phyloP scores from a whole-genome alignment of 1,139 yeast genomes.

The Dujonia santamariae region DNA sequence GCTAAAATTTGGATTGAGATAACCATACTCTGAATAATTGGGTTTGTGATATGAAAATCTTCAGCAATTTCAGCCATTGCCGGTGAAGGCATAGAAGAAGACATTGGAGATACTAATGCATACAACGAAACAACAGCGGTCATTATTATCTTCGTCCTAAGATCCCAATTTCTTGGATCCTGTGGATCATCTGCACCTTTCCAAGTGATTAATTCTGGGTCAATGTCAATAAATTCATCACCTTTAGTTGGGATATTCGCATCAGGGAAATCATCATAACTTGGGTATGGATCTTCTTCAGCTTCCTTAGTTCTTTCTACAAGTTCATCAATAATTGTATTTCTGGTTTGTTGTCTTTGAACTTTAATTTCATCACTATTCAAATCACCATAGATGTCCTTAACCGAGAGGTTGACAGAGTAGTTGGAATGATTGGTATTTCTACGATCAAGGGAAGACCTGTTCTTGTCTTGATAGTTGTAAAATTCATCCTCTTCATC shows the following conservation, averaged over 20 bases:
- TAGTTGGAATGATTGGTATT: neutral
- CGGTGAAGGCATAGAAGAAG: slow-evolving; percentile 45
- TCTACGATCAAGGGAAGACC: neutral
- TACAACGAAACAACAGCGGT: slow-evolving; percentile 38
- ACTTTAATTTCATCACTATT: slow-evolving; percentile 16
- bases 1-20: slow-evolving; percentile 45
- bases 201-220: slow-evolving; percentile 46
- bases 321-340: slow-evolving; percentile 18
- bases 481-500: neutral
- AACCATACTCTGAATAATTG: slow-evolving; percentile 33
- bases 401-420: slow-evolving; percentile 10
- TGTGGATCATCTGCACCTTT: slow-evolving; percentile 34
- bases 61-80: slow-evolving; percentile 34
- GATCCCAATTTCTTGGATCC: slow-evolving; percentile 41
- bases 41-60: slow-evolving; percentile 32
- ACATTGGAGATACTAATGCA: slow-evolving; percentile 45
- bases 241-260: slow-evolving; percentile 32
- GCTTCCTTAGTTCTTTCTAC: slow-evolving; percentile 12
- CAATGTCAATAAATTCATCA: slow-evolving; percentile 34
- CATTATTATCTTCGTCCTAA: slow-evolving; percentile 23
- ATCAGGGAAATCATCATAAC: slow-evolving; percentile 16
- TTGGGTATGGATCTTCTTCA: slow-evolving; percentile 8
- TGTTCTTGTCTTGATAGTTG: neutral
- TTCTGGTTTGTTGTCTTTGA: slow-evolving; percentile 19
- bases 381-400: slow-evolving; percentile 18